Conservation (phyloP, 192 early-diverging fungal genomes). For the Gonapodya prolifera region DNA sequence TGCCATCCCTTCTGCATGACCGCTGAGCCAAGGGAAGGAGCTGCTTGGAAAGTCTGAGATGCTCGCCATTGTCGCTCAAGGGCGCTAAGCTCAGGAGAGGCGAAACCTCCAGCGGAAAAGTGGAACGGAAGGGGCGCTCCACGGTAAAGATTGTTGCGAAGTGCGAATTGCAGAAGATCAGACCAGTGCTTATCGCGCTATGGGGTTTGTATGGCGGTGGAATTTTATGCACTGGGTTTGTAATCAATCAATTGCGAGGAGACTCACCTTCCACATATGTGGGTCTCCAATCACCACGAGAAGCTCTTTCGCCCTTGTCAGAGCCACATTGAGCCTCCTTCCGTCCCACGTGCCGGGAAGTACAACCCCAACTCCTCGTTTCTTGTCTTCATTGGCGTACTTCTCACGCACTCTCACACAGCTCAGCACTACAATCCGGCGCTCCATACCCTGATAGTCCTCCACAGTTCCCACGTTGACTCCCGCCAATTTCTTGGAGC, state of each 20-base stretch:
- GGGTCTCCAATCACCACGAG: constrained; percentile 25
- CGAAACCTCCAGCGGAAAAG: too few species aligned
- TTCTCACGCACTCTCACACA: constrained; percentile 22
- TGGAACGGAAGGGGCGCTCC: background rate
- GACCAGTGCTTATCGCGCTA: background rate
- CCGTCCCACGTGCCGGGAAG: constrained; percentile 15
- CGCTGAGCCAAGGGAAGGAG: too few species aligned
- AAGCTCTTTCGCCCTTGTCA: constrained; percentile 31
- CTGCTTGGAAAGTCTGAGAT: too few species aligned
- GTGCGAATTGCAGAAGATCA: background rate
- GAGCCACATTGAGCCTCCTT: constrained; percentile 29
- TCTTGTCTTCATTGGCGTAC: constrained; percentile 26
- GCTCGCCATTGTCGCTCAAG: too few species aligned
- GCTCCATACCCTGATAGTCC: constrained; percentile 42
- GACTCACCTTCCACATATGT: constrained; percentile 1
- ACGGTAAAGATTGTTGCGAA: background rate
- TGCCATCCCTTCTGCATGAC: too few species aligned
- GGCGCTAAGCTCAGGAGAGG: too few species aligned
- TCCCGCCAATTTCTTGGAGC: constrained; percentile 16
- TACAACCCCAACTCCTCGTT: constrained; percentile 26
- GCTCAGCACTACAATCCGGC: constrained; percentile 32
- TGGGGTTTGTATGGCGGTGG: too few species aligned
- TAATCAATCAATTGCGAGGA: too few species aligned
- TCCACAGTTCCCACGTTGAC: constrained; percentile 27
- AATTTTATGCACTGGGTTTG: too few species aligned